A percentile compares a stretch with the other conserved stretches of the same genome.
Conservation (phyloP, 2,329 filamentous ascomycete species). For the Chaetomium olivaceum region DNA sequence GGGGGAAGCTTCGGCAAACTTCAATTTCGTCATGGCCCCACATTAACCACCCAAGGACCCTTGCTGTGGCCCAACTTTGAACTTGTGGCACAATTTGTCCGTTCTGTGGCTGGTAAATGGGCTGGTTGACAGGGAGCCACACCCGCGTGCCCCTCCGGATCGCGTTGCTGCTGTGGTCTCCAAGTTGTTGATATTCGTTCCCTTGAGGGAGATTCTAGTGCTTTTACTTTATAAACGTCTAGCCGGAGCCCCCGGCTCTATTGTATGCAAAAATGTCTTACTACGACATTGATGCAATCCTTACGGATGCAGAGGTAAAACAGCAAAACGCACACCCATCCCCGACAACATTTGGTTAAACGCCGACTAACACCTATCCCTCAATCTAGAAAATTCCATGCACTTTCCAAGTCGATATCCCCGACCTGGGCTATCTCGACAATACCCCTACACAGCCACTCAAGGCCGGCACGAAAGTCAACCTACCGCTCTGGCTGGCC, state of each 20-base stretch:
- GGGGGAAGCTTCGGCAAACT: slow-evolving; percentile 29
- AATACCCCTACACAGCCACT: slow-evolving; percentile 72
- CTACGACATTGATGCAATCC: slow-evolving; percentile 81
- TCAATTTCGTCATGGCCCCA: slow-evolving; percentile 32
- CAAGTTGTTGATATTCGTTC: background rate
- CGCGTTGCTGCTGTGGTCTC: background rate
- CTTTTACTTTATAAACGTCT: background rate
- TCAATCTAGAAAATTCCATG: slow-evolving; percentile 82
- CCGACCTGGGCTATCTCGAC: slow-evolving; percentile 84
- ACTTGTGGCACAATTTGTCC: background rate
- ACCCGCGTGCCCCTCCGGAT: background rate
- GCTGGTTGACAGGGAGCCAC: background rate
- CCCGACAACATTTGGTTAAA: background rate
- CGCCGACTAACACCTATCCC: slow-evolving; percentile 19
- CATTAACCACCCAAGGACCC: background rate
- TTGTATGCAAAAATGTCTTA: slow-evolving; percentile 60
- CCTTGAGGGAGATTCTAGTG: background rate
- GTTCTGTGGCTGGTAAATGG: background rate
- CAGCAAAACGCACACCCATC: background rate
- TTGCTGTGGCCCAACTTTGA: slow-evolving; percentile 3
- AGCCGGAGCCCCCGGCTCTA: background rate
- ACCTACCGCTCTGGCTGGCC: slow-evolving; percentile 89
- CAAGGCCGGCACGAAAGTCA: slow-evolving; percentile 75
- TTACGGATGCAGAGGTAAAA: slow-evolving; percentile 76
- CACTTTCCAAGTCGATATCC: slow-evolving; percentile 88